A percentile compares a stretch with the other conserved stretches of the same genome.
Evolutionary conservation across 2,329 filamentous ascomycete species (phyloP).

Genomic region (Eutypa lata): DNA sequence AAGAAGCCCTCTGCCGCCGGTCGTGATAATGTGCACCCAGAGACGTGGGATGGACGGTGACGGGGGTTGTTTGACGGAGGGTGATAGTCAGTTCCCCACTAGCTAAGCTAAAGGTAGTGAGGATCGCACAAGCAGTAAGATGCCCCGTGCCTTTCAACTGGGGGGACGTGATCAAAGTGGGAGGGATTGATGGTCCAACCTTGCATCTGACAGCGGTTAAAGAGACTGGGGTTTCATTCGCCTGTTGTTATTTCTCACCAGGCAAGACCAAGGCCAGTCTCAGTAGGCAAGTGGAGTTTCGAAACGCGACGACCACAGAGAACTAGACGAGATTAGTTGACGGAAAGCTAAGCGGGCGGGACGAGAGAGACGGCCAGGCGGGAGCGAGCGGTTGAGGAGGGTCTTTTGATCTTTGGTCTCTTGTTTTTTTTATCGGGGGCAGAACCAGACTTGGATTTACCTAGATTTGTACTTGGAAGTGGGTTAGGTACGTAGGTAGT

Average conservation of each 20-base stretch:
- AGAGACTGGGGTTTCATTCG: constrained; percentile 39
- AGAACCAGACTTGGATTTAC: not conserved
- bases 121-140: constrained; percentile 36
- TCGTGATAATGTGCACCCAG: constrained; percentile 24
- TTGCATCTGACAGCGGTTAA: constrained; percentile 38
- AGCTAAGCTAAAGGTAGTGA: constrained; percentile 15
- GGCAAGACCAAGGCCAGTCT: constrained; percentile 3
- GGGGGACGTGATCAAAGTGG: constrained; percentile 29
- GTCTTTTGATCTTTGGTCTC: not conserved
- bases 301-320: not conserved
- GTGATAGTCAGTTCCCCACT: constrained; percentile 37
- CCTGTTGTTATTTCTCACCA: constrained; percentile 22
- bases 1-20: constrained; percentile 21
- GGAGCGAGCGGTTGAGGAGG: not conserved
- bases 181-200: constrained; percentile 34
- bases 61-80: constrained; percentile 26
- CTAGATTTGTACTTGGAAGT: no score
- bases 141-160: constrained; percentile 34
- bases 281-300: constrained; percentile 8
- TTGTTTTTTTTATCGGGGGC: not conserved
- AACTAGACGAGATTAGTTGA: not conserved
- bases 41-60: constrained; percentile 32
- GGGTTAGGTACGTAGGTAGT: not conserved
- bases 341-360: constrained; percentile 1
- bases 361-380: not conserved